A percentile compares a stretch with the other conserved stretches of the same genome.
phyloP scores from a whole-genome alignment of 345 rosid genomes.

The Durio zibethinus region DNA sequence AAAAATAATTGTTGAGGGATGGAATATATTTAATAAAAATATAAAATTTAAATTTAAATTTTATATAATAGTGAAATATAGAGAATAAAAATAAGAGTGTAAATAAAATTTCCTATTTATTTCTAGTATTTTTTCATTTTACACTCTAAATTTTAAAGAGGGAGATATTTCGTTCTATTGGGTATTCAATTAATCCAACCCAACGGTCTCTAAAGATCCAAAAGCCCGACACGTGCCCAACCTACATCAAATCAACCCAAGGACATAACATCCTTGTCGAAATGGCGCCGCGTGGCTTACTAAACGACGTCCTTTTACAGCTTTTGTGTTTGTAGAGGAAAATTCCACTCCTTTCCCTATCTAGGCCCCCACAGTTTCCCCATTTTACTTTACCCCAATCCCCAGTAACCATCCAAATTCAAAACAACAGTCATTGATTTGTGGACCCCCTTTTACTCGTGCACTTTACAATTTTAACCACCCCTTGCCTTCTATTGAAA shows the following conservation, averaged over 20 bases:
- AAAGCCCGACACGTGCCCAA: not conserved
- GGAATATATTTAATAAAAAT: no score
- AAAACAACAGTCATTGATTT: not conserved
- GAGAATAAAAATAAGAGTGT: no score
- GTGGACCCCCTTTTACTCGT: not conserved
- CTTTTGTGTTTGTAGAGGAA: not conserved
- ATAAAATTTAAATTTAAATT: no score
- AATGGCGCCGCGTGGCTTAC: conserved; percentile 13
- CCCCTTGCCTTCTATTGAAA: not conserved
- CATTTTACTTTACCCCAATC: not conserved
- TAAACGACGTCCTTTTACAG: conserved; percentile 4
- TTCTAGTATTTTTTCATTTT: no score
- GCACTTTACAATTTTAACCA: not conserved
- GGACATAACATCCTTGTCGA: not conserved
- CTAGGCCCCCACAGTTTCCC: not conserved
- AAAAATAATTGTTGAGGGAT: no score
- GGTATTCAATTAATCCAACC: not conserved
- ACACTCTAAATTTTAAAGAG: no score
- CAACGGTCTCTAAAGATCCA: not conserved
- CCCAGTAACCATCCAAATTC: not conserved
- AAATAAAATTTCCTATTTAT: no score
- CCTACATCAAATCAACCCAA: not conserved
- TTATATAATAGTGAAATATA: no score
- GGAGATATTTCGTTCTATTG: no score
- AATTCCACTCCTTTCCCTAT: not conserved